Evolutionary conservation across 305 asterid genomes (phyloP), one percentile per base, ranked within the genome.

Genomic region (Nicotiana rustica): DNA sequence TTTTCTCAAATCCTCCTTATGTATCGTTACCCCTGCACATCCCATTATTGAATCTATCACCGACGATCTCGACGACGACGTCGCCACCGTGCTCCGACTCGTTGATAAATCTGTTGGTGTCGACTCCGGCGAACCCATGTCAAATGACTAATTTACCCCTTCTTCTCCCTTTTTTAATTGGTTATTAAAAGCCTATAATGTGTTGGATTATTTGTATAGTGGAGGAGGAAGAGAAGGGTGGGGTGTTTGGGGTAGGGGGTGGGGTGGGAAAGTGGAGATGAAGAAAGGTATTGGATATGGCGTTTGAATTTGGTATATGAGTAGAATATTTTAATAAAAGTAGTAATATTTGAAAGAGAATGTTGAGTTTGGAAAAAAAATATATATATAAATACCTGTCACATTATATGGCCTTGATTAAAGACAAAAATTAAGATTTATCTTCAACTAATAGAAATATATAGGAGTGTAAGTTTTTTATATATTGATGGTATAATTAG

Each of bases 11-110:
- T 93, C 96, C 84, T 92, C 98, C 87, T 88, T 93, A 38, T 82
- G 73, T 87, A 95, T 90, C 35, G 90, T 88, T 2, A 85, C 82
- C 69, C 99, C 98, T 15, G 98, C 81, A 87, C 93, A 92, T 29
- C 94, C 97, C 71, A 91, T 88, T 10, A 95, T 13, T 60, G 98
- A 91, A 64, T 87, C 95, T 49, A 91, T 86, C 57, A 95, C 82
- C 59, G 98, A 95, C 44, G 95, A 77, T 77, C 97, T 91, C 25
- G 97, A 86, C 62, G 80, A 21, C 68, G 84, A 41, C 49, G 89
- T 14, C 36, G 59, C 62, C 82, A 85, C 80, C 80, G 85, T 85
- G 49, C 44, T 81, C 82, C 35, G 77, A 18, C n/a, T 71, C 38
- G 61, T 71, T 70, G 78, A 19, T 10, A 12, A 5, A 18, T 19